Evolutionary conservation across 2,329 filamentous ascomycete genomes (phyloP).

Genomic region (Elsinoe arachidis): DNA sequence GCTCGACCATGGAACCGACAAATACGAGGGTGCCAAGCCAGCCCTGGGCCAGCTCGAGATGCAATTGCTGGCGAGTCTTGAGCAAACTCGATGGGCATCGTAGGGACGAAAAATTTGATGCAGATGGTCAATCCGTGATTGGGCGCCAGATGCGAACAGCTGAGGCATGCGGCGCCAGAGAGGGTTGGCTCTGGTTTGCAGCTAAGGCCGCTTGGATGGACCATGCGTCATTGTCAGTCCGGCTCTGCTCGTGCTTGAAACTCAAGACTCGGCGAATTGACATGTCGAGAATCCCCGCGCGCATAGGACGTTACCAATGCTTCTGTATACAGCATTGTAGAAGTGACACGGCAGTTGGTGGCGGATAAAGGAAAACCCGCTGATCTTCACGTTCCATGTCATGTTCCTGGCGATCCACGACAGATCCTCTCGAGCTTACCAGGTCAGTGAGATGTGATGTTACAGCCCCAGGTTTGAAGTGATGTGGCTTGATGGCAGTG

Average conservation of each 20-base stretch:
- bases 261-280: conserved; percentile 10
- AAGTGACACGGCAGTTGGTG: neutral
- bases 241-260: neutral
- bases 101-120: neutral
- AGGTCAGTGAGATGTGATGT: neutral
- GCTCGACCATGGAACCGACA: neutral
- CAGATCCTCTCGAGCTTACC: conserved; percentile 1
- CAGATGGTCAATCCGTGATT: neutral
- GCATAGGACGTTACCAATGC: neutral
- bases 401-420: conserved; percentile 8
- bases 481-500: neutral
- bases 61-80: neutral
- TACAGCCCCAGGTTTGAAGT: neutral
- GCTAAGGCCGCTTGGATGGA: neutral
- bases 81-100: neutral
- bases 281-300: neutral
- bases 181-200: neutral
- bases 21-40: neutral
- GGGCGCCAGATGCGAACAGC: neutral
- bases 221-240: conserved; percentile 4
- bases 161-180: conserved; percentile 1
- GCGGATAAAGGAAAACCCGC: neutral
- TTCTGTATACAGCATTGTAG: neutral
- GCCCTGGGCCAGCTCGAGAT: neutral
- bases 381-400: neutral